Base-by-base conservation (phyloP, 352 stramenopile genomes). In the Phytophthora foliorum region DNA sequence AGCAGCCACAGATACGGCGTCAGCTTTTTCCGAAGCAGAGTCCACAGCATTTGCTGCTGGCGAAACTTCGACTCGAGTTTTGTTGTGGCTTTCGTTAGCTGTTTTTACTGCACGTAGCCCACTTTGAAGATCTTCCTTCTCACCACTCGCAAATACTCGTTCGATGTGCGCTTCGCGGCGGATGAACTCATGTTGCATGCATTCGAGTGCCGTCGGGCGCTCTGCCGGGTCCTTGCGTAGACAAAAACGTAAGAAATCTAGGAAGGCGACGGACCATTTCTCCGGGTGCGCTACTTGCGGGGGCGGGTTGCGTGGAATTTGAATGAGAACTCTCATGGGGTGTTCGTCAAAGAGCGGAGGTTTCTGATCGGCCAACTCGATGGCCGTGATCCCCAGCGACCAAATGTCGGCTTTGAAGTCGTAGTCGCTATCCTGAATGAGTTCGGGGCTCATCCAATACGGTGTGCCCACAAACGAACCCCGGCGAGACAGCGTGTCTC, bases 381-480 rank as follows among this genome's bases (percentile, higher is more conserved):
- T 93, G 10, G 88, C 84, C 6, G 92, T 98, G 67, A 98, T 95
- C 9, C 89, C 90, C n/a, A 97, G 74, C 31, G 80, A 92, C 90
- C 90, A 97, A 67, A 96, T 92, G 70, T 97, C 89, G n/a, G 92
- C 90, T 71, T 97, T 97, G 65, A 86, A 87, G 65, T 97, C 92
- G 80, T 98, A 98, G 67, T 96, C 91, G 53, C 84, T 84, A 50
- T 95, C 93, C 65, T 94, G 88, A 72, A 98, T 98, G 62, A 98
- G 90, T 75, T 98, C 94, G 6, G 93, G 92, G 9, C 91, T 95
- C 93, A 98, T 98, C 94, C 94, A 98, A 67, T 97, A 98, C 14
- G 92, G 92, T 32, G 94, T 98, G 7, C 94, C 93, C 6, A 98
- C 93, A 13, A 98, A 96, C 3, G 88, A 89, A 3, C 78, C 83